Conservation (phyloP, 225 moss, liverwort and hornwort genomes). For the Pleurozium schreberi region DNA sequence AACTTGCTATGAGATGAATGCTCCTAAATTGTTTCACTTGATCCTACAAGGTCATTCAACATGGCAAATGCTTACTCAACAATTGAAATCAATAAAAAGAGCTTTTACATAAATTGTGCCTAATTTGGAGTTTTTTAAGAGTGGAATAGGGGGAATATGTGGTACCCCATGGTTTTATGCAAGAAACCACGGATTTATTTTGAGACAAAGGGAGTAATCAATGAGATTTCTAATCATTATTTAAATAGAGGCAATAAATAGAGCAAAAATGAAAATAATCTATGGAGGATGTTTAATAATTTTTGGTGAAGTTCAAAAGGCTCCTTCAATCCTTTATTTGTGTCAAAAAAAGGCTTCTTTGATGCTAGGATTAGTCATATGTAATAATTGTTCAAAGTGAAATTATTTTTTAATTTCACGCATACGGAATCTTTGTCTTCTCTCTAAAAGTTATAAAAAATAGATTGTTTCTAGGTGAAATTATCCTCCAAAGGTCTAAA, state of each 20-base stretch:
- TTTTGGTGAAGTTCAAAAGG: fast-evolving
- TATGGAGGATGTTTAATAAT: background rate
- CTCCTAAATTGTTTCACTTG: too few species aligned
- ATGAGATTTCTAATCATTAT: background rate
- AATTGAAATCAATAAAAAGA: too few species aligned
- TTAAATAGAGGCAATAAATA: background rate
- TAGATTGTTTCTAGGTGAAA: background rate
- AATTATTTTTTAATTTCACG: background rate
- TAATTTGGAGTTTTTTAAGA: too few species aligned
- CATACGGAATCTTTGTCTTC: fast-evolving
- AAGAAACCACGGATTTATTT: background rate
- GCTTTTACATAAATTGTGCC: too few species aligned
- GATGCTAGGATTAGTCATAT: background rate
- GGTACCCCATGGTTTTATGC: fast-evolving
- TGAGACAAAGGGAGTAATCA: background rate
- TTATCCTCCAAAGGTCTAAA: background rate
- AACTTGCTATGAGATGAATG: too few species aligned
- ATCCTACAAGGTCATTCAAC: too few species aligned
- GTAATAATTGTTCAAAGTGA: background rate
- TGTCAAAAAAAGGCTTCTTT: background rate
- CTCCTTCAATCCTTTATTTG: too few species aligned
- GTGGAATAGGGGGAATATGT: too few species aligned
- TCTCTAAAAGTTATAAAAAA: background rate
- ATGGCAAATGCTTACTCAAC: too few species aligned
- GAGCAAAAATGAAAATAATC: fast-evolving